A percentile compares a stretch with the other conserved stretches of the same genome.
phyloP scores from a whole-genome alignment of 2,329 filamentous ascomycete species.

The Xylogone sp. region DNA sequence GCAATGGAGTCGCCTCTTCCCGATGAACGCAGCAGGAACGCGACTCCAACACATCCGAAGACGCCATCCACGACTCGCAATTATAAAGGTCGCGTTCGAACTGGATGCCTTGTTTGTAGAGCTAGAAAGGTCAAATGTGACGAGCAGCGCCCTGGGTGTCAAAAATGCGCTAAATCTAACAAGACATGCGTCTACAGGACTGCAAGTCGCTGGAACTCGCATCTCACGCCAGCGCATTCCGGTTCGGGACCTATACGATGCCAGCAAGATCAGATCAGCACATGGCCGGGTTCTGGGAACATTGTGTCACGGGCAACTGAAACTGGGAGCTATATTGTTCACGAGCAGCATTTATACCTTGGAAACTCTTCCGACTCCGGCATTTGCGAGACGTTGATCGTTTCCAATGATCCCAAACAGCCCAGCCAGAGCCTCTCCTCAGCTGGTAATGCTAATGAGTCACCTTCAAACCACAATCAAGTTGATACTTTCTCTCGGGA shows the following conservation, averaged over 20 bases:
- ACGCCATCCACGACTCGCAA: not conserved
- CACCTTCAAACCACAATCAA: not conserved
- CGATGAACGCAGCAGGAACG: not conserved
- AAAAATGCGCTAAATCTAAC: slow-evolving; percentile 1
- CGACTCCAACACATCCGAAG: not conserved
- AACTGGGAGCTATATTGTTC: not conserved
- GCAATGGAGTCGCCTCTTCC: not conserved
- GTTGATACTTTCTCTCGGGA: not conserved
- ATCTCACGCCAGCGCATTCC: not conserved
- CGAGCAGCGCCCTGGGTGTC: slow-evolving; percentile 2
- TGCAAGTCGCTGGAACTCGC: not conserved
- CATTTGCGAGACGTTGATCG: not conserved
- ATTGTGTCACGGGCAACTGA: not conserved
- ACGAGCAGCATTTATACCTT: not conserved
- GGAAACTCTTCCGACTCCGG: not conserved
- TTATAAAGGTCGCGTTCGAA: slow-evolving; percentile 1
- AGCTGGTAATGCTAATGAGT: not conserved
- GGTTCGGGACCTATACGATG: not conserved
- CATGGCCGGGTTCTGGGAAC: not conserved
- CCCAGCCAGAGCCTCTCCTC: not conserved
- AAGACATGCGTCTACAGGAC: slow-evolving; percentile 2
- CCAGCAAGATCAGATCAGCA: not conserved
- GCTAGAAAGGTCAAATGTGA: slow-evolving; percentile 2
- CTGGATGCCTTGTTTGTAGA: slow-evolving; percentile 2
- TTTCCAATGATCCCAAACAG: not conserved